Evolutionary conservation across 441 rosid species (phyloP).

Genomic region (Bocquillonia castaneifolia): DNA sequence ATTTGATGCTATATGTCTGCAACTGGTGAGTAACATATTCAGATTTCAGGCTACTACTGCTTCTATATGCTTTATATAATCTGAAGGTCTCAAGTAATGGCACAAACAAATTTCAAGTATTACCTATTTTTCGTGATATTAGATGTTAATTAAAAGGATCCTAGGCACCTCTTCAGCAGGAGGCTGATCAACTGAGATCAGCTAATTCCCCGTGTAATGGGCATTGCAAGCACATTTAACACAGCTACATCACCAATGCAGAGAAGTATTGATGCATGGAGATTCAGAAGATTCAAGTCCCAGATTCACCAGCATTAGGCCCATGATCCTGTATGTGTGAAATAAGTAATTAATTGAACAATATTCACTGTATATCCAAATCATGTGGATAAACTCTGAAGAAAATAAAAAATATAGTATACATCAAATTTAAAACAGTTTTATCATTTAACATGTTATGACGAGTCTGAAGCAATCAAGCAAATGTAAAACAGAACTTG

Average conservation of each 20-base stretch:
- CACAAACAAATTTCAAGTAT: neutral
- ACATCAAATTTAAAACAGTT: neutral
- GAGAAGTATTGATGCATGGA: neutral
- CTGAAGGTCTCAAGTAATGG: neutral
- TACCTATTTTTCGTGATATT: neutral
- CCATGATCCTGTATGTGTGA: slow-evolving; percentile 5
- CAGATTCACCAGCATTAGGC: neutral
- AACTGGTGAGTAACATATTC: too few species aligned
- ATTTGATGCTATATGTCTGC: too few species aligned
- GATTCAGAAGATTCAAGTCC: slow-evolving; percentile 4
- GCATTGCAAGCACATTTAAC: neutral
- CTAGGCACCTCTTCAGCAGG: too few species aligned
- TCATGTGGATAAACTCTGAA: neutral
- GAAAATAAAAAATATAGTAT: neutral
- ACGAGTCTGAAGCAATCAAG: too few species aligned
- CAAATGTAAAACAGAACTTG: neutral
- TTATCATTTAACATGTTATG: too few species aligned
- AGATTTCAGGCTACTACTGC: too few species aligned
- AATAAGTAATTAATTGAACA: neutral
- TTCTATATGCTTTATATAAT: too few species aligned
- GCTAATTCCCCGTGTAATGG: neutral
- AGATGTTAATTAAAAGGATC: neutral
- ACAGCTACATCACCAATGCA: neutral
- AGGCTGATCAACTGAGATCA: neutral
- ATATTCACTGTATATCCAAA: neutral